phyloP scores from a whole-genome alignment of 495 filamentous ascomycete genomes.

The Xylaria curta region DNA sequence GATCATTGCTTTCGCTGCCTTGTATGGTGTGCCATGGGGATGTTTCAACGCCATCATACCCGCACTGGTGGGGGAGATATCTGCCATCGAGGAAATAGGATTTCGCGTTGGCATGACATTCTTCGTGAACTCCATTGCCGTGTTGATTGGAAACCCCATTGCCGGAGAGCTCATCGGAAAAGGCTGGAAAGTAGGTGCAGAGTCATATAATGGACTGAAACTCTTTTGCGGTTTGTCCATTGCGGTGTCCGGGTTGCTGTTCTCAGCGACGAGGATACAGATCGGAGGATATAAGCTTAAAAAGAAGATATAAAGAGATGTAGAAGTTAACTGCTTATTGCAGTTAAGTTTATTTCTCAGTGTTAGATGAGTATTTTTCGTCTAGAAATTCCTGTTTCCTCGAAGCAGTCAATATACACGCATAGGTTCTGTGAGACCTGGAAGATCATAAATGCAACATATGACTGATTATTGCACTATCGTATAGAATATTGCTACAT shows the following conservation, averaged over 20 bases:
- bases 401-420: neutral
- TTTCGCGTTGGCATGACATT: slow-evolving; percentile 5
- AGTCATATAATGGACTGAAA: slow-evolving; percentile 12
- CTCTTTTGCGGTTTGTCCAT: slow-evolving; percentile 10
- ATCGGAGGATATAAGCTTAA: slow-evolving; percentile 1
- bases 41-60: slow-evolving; percentile 10
- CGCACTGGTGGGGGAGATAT: slow-evolving; percentile 8
- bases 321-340: neutral
- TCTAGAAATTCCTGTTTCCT: neutral
- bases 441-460: neutral
- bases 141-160: neutral
- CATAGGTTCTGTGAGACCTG: neutral
- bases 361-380: neutral
- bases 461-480: neutral
- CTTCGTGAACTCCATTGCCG: slow-evolving; percentile 5
- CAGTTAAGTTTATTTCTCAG: neutral
- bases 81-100: slow-evolving; percentile 12
- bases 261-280: neutral
- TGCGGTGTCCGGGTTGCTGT: neutral
- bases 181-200: neutral
- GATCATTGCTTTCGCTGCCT: slow-evolving; percentile 43
- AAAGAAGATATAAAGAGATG: neutral
- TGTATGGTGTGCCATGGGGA: slow-evolving; percentile 42
- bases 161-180: slow-evolving; percentile 5
- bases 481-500: neutral